Evolutionary conservation across 129 eudicot genomes (phyloP), one percentile per base, ranked within the genome.

Genomic region (Solidago caesia): DNA sequence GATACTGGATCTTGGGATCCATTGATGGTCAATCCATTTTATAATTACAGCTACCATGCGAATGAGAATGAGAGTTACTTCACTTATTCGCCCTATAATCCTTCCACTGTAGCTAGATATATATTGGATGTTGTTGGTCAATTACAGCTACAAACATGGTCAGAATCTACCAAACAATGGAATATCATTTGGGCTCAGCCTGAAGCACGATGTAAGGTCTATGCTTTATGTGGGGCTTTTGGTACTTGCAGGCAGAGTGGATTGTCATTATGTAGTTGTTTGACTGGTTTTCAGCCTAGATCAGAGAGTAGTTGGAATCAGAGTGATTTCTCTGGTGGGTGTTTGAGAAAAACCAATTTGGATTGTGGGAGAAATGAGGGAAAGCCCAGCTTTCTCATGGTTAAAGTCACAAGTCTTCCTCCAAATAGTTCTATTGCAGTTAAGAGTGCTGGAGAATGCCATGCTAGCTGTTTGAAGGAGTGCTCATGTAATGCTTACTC

Each of bases 401-500:
- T 8, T 41, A 16, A 68, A 27, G 44, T 76, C 26, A 39, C 73
- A 78, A 46, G 21, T 5, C 46, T 79, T 41, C 88, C 84, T 8
- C 25, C 77, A 67, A 13, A 76, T 53, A 70, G 46, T 9, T 6
- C 60, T 62, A 60, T 80, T 56, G 44, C 63, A 0, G 73, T n/a
- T 73, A 74, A 71, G 26, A 84, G 52, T 72, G 29, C 13, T 55
- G 70, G 45, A 25, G 88, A 78, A 63, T 91, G 94, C 68, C 80
- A 64, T 63, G 65, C 79, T 2, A 41, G 60, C 14, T 90, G 94
- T 61, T 76, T 84, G 71, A 82, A 59, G 4, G 61, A 78, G 41
- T 91, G 95, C 64, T 86, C 88, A 12, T 88, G 95, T 75, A 79
- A 68, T 6, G 95, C 87, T 15, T 91, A 88, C 80, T 72, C 97